A percentile compares a stretch with the other conserved stretches of the same genome.
Conservation (phyloP, 176 grass and related monocot species). For the maize (Zea mays) region DNA sequence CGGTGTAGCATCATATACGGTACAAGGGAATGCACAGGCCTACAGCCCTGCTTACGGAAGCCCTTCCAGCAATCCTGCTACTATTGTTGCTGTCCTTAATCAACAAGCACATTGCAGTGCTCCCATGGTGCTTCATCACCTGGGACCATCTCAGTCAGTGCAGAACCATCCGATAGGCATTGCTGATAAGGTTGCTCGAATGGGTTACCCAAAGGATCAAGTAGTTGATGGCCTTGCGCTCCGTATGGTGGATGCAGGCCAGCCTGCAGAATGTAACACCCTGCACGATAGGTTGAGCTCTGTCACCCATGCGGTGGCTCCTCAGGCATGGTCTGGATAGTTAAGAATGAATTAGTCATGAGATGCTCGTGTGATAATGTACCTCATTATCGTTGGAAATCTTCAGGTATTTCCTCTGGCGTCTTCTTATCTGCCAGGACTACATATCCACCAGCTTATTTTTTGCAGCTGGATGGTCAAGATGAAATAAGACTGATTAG, state of each 20-base stretch:
- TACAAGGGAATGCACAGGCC: constrained; percentile 47
- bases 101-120: constrained; percentile 51
- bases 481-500: constrained; percentile 45
- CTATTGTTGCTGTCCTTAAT: constrained; percentile 44
- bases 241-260: constrained; percentile 52
- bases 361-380: constrained; percentile 15
- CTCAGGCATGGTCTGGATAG: constrained; percentile 58
- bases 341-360: not conserved
- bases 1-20: constrained; percentile 50
- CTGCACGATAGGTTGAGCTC: constrained; percentile 67
- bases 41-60: constrained; percentile 48
- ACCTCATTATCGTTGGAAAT: constrained; percentile 23
- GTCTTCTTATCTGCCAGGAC: constrained; percentile 59
- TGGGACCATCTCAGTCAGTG: constrained; percentile 43
- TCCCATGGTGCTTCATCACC: constrained; percentile 50
- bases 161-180: constrained; percentile 62
- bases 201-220: constrained; percentile 79
- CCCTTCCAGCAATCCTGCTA: constrained; percentile 49
- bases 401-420: constrained; percentile 49
- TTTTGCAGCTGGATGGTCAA: constrained; percentile 44
- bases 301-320: constrained; percentile 31
- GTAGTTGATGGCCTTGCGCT: constrained; percentile 45
- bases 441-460: constrained; percentile 46
- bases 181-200: constrained; percentile 66
- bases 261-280: constrained; percentile 70